Evolutionary conservation across 2,329 filamentous ascomycete genomes (phyloP).

Genomic region (Aureobasidium melanogenum): DNA sequence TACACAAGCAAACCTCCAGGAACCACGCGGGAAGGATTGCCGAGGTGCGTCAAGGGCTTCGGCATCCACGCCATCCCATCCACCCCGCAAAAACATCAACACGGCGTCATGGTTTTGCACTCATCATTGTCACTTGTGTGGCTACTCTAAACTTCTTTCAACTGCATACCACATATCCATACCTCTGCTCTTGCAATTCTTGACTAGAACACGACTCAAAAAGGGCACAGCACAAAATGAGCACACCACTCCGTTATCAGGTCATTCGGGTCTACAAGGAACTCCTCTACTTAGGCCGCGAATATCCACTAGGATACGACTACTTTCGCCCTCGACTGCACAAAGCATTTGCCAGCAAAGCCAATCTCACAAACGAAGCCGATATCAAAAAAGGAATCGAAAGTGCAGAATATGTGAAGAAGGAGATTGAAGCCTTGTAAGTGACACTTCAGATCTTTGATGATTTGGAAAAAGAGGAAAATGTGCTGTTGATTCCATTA

Average conservation of each 20-base stretch:
- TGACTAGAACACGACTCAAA: background rate
- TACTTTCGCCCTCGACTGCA: slow-evolving; percentile 80
- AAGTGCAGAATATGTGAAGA: slow-evolving; percentile 80
- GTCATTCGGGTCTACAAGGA: slow-evolving; percentile 91
- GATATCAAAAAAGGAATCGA: slow-evolving; percentile 69
- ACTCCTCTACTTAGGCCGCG: slow-evolving; percentile 71
- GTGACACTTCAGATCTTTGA: no score
- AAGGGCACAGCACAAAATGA: background rate
- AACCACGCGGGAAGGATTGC: slow-evolving; percentile 1
- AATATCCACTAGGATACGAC: slow-evolving; percentile 75
- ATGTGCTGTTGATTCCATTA: background rate
- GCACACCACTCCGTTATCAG: slow-evolving; percentile 55
- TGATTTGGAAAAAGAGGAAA: background rate
- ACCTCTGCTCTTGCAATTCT: no score
- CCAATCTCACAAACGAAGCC: slow-evolving; percentile 58
- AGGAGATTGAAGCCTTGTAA: slow-evolving; percentile 90
- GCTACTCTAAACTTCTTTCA: background rate
- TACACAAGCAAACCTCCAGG: background rate
- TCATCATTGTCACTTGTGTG: background rate
- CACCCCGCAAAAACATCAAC: background rate
- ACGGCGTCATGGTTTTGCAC: slow-evolving; percentile 6
- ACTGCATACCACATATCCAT: background rate
- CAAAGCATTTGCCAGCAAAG: slow-evolving; percentile 73
- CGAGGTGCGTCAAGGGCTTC: background rate
- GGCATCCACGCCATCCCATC: background rate